Base-by-base conservation (phyloP, 2,329 filamentous ascomycete species). In the Hypoxylon sp. region DNA sequence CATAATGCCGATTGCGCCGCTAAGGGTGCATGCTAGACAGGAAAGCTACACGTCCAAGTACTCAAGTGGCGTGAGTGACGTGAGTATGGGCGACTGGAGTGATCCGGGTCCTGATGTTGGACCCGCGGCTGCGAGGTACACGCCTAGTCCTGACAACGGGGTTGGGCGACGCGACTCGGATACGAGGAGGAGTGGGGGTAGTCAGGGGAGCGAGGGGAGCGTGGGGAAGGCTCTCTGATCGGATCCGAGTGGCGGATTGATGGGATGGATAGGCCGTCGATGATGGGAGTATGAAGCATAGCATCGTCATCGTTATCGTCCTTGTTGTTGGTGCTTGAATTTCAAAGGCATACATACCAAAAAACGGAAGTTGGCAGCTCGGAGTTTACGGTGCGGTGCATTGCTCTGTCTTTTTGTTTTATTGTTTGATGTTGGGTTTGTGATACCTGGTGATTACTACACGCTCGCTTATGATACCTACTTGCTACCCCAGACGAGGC, bases 101-200 rank as follows among this genome's bases (percentile, higher is more conserved):
- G 86, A 87, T 60, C 85, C 86, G 0, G 86, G 85, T 0, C 85
- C 85, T 2, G 86, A 88, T 67, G 79, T 88, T 0, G 85, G 85
- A 0, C 80, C 82, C 0, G 79, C 74, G 2, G 75, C 73, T 25
- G 66, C 62, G 46, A 68, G 79, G 53, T 74, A 77, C 49, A 76
- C 76, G 36, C 72, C 72, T 11, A 71, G 64, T 58, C 73, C 64
- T 43, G 72, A 71, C 45, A 68, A 65, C 41, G 59, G 51, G n/a
- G 13, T 68, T 14, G 71, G 66, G 21, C 34, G 57, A 11, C 53
- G 30, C 19, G 58, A 60, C 19, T 62, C 63, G 2, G 69, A 71
- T 32, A 72, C 62, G 38, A 72, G 73, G 61, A 55, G 56, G 53
- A 75, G 75, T 25, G 71, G 71, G 1, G 66, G 57, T 7, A 76